Evolutionary conservation across 2,329 filamentous ascomycete genomes (phyloP), one percentile per base, ranked within the genome.

Genomic region (Penicillium sp.): DNA sequence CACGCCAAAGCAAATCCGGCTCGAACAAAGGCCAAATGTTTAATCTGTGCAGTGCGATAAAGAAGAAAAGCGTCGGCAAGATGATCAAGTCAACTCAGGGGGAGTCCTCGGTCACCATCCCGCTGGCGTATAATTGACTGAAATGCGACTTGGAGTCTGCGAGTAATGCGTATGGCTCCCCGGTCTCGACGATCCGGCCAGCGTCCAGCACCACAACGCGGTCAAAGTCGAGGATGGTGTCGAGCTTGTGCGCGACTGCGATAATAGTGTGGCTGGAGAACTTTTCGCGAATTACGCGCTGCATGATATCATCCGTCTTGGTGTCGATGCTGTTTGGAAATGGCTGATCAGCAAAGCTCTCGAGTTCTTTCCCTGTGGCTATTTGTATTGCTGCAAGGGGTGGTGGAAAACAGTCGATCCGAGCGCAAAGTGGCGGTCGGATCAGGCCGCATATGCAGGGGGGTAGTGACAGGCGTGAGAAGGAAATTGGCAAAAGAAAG

Each of bases 241-340:
- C 79, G 43, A 86, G 75, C 31, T 83, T 82, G 71, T 86, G 84
- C 5, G 83, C 83, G 1, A 86, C 82, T 0, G 82, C 78, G 53
- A 86, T 78, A 56, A 90, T 82, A 0, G 88, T 90, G 60, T 85
- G 83, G 3, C 75, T 76, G 2, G 72, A 70, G 67, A 88, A 87
- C 34, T 79, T 78, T 49, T 80, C 75, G 3, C 84, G 79, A 55
- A 88, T 80, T 34, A 86, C 77, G 35, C 77, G 76, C 67, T 88
- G 84, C 73, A 88, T 85, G 28, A 80, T 75, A 38, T 79, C 76
- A 64, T 88, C 86, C 2, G 86, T 87, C 54, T 79, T 79, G 12
- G 77, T 74, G 66, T 88, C 86, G 42, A 88, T 81, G 58, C 82
- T 85, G 53, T 63, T 35, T 15, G 25, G 38, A 28, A 58, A 67